A percentile compares a stretch with the other conserved stretches of the same genome.
Evolutionary conservation across 352 stramenopile species (phyloP).

Genomic region (Globisporangium spinosum): DNA sequence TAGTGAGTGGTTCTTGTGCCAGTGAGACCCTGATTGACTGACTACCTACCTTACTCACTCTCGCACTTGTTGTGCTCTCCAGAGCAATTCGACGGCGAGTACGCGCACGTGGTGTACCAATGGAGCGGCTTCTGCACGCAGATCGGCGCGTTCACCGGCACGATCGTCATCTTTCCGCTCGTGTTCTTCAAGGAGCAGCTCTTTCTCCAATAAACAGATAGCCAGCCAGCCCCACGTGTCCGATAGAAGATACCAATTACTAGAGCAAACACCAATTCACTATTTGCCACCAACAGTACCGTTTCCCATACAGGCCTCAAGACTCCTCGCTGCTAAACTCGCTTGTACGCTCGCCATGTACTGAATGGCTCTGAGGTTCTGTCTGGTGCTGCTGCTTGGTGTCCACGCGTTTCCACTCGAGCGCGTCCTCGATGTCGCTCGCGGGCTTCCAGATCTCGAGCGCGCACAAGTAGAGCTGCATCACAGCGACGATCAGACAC

Average conservation of each 20-base stretch:
- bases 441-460: conserved; percentile 56
- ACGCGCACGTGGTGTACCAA: conserved; percentile 54
- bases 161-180: conserved; percentile 59
- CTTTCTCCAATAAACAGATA: conserved; percentile 25
- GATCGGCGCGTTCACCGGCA: conserved; percentile 57
- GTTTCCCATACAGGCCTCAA: not conserved
- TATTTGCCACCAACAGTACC: not conserved
- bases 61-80: not conserved
- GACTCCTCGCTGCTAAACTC: not conserved
- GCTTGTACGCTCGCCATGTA: not conserved
- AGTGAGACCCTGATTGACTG: not conserved
- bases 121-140: conserved; percentile 68
- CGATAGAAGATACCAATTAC: not conserved
- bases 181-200: conserved; percentile 55
- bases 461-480: conserved; percentile 58
- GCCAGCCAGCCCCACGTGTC: not conserved
- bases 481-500: conserved; percentile 54
- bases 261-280: not conserved
- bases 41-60: too few species aligned
- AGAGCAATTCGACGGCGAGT: conserved; percentile 31
- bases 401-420: conserved; percentile 39
- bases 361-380: not conserved
- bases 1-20: not conserved
- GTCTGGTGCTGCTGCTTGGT: not conserved
- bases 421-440: conserved; percentile 51